These are phyloP conservation scores for Pulveroboletus sp. DNA, from an alignment of 768 basidiomycete species.

Conservation along the genomic window DNA sequence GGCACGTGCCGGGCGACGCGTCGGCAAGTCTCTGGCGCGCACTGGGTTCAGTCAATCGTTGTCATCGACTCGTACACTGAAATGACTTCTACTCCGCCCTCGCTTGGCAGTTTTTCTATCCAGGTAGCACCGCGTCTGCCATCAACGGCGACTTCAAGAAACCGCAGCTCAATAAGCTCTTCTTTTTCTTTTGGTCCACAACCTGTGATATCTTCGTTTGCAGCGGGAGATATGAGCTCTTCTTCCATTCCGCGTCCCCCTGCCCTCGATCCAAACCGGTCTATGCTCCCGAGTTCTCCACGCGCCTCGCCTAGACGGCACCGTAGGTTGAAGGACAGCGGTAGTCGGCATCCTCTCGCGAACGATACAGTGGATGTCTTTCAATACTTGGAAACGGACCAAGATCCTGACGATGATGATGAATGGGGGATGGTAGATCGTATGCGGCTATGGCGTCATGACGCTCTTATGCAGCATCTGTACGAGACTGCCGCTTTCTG, in stretches of 20 bases:
- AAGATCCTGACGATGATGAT: constrained; percentile 55
- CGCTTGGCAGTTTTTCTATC: constrained; percentile 38
- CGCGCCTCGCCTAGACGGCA: constrained; percentile 61
- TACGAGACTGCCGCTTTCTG: constrained; percentile 97
- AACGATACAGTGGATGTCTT: constrained; percentile 74
- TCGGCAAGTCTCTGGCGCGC: background rate
- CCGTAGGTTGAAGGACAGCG: constrained; percentile 50
- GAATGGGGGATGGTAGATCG: constrained; percentile 90
- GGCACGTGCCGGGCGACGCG: constrained; percentile 20
- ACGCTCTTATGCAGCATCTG: constrained; percentile 97
- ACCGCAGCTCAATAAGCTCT: constrained; percentile 66
- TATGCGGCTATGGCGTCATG: constrained; percentile 95
- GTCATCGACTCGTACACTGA: background rate
- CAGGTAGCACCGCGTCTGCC: constrained; percentile 47
- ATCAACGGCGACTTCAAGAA: constrained; percentile 52
- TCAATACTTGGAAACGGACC: constrained; percentile 58
- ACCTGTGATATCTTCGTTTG: constrained; percentile 65
- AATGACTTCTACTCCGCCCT: constrained; percentile 48
- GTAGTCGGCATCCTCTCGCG: constrained; percentile 65
- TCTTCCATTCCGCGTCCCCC: constrained; percentile 50
- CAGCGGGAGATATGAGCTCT: constrained; percentile 59
- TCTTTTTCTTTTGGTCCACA: constrained; percentile 84
- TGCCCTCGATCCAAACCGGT: constrained; percentile 76
- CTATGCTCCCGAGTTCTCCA: constrained; percentile 70
- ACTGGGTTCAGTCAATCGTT: background rate